These are phyloP conservation scores for Lenzites betulinus DNA, from an alignment of 768 basidiomycete genomes.

Conservation along the genomic window DNA sequence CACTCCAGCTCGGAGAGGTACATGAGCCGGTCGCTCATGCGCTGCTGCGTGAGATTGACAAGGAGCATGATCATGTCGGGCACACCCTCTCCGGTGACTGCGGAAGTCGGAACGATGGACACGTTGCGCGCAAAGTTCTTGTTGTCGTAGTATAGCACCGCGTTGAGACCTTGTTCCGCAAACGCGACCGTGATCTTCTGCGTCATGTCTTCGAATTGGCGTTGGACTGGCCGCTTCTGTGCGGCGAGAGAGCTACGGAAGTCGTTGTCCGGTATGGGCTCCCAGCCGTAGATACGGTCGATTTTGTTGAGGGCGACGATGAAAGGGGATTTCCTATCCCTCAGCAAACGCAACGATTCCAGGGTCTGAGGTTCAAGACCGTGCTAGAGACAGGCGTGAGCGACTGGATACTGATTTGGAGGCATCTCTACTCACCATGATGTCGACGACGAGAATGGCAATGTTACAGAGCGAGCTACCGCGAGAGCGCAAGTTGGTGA, in stretches of 20 bases:
- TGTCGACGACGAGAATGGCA: slow-evolving; percentile 98
- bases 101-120: slow-evolving; percentile 96
- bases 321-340: slow-evolving; percentile 95
- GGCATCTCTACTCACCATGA: slow-evolving; percentile 64
- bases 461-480: slow-evolving; percentile 98
- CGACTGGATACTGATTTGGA: neutral
- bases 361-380: slow-evolving; percentile 98
- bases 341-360: slow-evolving; percentile 89
- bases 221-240: slow-evolving; percentile 76
- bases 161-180: slow-evolving; percentile 97
- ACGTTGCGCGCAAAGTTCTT: slow-evolving; percentile 92
- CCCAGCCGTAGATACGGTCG: slow-evolving; percentile 97
- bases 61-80: slow-evolving; percentile 99
- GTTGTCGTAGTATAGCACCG: slow-evolving; percentile 96
- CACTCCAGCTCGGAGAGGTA: slow-evolving; percentile 97
- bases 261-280: slow-evolving; percentile 85
- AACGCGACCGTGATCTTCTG: slow-evolving; percentile 87
- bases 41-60: slow-evolving; percentile 94
- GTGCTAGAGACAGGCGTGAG: slow-evolving; percentile 53
- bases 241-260: slow-evolving; percentile 89
- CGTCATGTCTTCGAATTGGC: slow-evolving; percentile 90
- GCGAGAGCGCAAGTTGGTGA: slow-evolving; percentile 93
- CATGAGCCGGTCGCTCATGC: slow-evolving; percentile 98
- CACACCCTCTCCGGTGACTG: slow-evolving; percentile 96
- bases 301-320: slow-evolving; percentile 99